Evolutionary conservation across 2,329 filamentous ascomycete genomes (phyloP), one percentile per base, ranked within the genome.

Genomic region (Nothopassalora personata): DNA sequence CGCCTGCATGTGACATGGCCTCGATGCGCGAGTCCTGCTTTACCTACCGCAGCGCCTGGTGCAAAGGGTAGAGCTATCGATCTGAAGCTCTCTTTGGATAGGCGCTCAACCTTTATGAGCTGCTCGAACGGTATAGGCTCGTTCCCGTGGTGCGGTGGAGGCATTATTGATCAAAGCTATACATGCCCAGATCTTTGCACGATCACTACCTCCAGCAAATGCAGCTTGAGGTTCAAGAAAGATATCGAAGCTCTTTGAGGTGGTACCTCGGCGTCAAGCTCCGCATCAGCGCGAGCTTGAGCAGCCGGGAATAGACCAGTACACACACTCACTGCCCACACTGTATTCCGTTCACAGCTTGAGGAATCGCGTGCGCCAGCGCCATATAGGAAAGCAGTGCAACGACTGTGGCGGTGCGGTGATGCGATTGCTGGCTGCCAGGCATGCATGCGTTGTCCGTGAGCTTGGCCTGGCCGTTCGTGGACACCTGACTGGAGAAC

Each of bases 1-100:
- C 23, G 80, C 77, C 67, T 83, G 81, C 15, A 79, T 78, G 63
- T 78, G 5, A 82, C 79, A 72, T 83, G 80, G 1, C 81, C 80
- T 13, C 80, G 80, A 65, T 81, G 82, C 0, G 80, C 77, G n/a
- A 72, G 69, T 9, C 70, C 52, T 15, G 15, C 39, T 2, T n/a
- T 54, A 27, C 59, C 34, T 7, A 50, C 52, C 7, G 52, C 47
- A 15, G 52, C 56, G 15, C 47, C 58, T 0, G 78, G 77, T 13
- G 74, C 71, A 59, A 74, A 80, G 0, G 73, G 72, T 53, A 71
- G 71, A 6, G 71, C 69, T 18, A 68, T 70, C 3, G 72, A 75
- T 23, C 70, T 68, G 50, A 71, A 76, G 28, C 71, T 73, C 53
- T 63, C 58, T 30, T 71, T 66, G 54, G 72, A 68, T 39, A 75